Base-by-base conservation (phyloP, 441 rosid species). In the Flueggea neowawraea region DNA sequence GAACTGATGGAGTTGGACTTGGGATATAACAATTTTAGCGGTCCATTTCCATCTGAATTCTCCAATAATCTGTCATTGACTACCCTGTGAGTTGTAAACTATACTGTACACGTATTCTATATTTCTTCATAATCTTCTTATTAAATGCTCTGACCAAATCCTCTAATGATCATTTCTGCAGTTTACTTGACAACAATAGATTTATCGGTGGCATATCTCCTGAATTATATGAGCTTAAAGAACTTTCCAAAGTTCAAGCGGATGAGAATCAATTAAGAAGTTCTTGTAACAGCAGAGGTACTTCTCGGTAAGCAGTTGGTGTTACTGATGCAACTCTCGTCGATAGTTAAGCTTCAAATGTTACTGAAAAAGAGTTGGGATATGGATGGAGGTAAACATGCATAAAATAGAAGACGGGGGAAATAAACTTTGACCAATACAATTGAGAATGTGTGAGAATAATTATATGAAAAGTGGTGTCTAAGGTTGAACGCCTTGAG, bases 1-100 rank as follows among this genome's bases (percentile, higher is more conserved):
- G 76, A 81, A 49, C 52, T 95, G 80, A 82, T 75, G 75, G 87
- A 82, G 73, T 79, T 95, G 86, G 99, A 95, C 76, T 75, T 95
- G 78, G 87, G 90, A 78, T 80, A 68, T 59, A 95, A 95, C 75
- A 86, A 91, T 80, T 86, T 95, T 51, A 80, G 82, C 17, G 91
- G 87, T 51, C 65, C 77, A 10, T 80, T 87, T 65, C 82, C 90
- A 49, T 75, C 77, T 45, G 69, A 73, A 44, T 73, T 82, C 66
- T 63, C 57, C 67, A 72, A 67, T 65, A 79, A 76, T 68, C 60
- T 79, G 50, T 75, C 81, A 49, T 61, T 84, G 52, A 73, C 79
- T 49, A 78, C 76, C 64, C 79, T 83, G 91, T 87, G 64, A 56
- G 89, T 72, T 62, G n/a, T 28, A 22, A 22, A 22, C 28, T 22